Evolutionary conservation across 2,329 filamentous ascomycete genomes (phyloP).

Genomic region (Aspergillus sp.): DNA sequence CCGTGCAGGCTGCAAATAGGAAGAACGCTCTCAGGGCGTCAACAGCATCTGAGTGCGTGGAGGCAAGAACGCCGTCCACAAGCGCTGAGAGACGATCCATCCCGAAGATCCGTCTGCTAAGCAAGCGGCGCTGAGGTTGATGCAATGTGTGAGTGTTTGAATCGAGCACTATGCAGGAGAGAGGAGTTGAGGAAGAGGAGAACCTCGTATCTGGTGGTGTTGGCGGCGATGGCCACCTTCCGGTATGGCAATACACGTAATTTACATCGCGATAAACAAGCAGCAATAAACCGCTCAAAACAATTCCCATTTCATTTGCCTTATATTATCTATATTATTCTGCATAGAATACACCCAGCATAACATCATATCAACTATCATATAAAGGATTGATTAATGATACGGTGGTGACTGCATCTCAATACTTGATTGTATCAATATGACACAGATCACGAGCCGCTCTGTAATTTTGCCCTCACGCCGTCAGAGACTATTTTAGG

Average conservation of each 20-base stretch:
- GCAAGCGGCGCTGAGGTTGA: too few species aligned
- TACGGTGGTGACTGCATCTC: too few species aligned
- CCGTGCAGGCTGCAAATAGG: conserved; percentile 31
- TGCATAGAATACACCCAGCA: not conserved
- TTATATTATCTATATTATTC: not conserved
- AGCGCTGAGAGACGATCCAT: conserved; percentile 9
- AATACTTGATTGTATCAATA: too few species aligned
- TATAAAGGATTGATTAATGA: too few species aligned
- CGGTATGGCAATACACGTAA: not conserved
- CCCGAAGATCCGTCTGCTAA: conserved; percentile 2
- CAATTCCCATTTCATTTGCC: too few species aligned
- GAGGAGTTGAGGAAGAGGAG: not conserved
- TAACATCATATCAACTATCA: not conserved
- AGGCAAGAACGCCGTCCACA: conserved; percentile 10
- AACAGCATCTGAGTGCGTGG: conserved; percentile 24
- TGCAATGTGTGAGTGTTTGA: too few species aligned
- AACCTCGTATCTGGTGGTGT: not conserved
- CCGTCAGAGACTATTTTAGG: not conserved
- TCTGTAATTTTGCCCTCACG: not conserved
- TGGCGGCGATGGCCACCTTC: not conserved
- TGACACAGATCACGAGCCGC: not conserved
- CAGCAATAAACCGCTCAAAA: too few species aligned
- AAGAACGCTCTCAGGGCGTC: conserved; percentile 33
- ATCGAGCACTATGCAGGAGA: too few species aligned
- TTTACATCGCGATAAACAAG: not conserved